Evolutionary conservation across 345 rosid species (phyloP).

Genomic region (Jatropha curcas): DNA sequence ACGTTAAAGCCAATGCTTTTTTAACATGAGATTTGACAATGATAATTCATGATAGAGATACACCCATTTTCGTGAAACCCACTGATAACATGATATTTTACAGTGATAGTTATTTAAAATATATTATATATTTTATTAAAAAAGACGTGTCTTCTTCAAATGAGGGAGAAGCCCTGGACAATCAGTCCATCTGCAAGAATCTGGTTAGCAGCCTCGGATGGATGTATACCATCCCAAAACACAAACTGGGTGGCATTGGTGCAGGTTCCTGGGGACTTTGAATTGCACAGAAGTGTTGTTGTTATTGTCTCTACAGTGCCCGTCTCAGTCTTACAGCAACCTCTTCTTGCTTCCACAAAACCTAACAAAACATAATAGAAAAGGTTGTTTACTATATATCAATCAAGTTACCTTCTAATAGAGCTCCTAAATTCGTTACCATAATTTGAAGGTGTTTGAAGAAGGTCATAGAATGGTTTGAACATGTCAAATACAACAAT

Average conservation of each 20-base stretch:
- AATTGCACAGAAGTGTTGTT: slow-evolving; percentile 72
- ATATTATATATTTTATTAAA: too few relatives aligned
- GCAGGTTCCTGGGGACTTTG: slow-evolving; percentile 71
- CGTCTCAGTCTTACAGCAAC: slow-evolving; percentile 93
- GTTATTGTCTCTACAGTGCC: slow-evolving; percentile 81
- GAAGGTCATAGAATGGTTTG: slow-evolving; percentile 61
- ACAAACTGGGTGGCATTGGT: slow-evolving; percentile 78
- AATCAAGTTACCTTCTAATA: too few relatives aligned
- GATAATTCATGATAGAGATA: too few relatives aligned
- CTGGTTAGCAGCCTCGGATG: slow-evolving; percentile 87
- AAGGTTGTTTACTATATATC: too few relatives aligned
- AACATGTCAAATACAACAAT: slow-evolving; percentile 81
- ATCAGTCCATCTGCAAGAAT: slow-evolving; percentile 69
- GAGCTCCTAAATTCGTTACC: slow-evolving; percentile 34
- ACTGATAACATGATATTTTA: too few relatives aligned
- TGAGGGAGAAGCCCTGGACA: slow-evolving; percentile 63
- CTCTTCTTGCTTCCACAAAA: slow-evolving; percentile 75
- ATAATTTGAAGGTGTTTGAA: slow-evolving; percentile 54
- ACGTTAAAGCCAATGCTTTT: too few relatives aligned
- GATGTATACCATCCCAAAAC: slow-evolving; percentile 95
- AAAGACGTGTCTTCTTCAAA: too few relatives aligned
- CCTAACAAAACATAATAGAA: slow-evolving; percentile 37
- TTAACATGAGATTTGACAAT: too few relatives aligned
- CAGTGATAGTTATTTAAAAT: too few relatives aligned
- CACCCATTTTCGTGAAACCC: too few relatives aligned